Evolutionary conservation across 1,284 basidiomycete genomes (phyloP).

Genomic region (Malassezia sp.): DNA sequence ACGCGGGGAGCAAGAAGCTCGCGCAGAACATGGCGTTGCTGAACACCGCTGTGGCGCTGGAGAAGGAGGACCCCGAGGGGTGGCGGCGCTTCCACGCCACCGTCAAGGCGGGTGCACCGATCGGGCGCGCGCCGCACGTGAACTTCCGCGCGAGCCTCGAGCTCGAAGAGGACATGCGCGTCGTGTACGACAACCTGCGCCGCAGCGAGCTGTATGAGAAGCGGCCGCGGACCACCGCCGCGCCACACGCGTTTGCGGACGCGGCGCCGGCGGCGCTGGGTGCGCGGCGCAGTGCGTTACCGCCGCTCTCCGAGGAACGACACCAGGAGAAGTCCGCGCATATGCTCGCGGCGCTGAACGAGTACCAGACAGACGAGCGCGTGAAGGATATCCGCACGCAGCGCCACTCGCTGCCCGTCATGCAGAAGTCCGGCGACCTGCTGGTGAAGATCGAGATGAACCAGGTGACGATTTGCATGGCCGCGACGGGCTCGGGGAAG

Average conservation of each 20-base stretch:
- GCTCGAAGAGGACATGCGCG: constrained; percentile 64
- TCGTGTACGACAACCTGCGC: constrained; percentile 58
- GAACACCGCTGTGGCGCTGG: constrained; percentile 75
- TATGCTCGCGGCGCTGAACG: constrained; percentile 54
- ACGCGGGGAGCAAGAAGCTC: constrained; percentile 61
- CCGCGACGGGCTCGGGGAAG: constrained; percentile 88
- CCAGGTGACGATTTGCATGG: constrained; percentile 85
- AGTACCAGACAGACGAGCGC: constrained; percentile 58
- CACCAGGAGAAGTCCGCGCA: constrained; percentile 55
- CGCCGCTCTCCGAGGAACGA: constrained; percentile 31
- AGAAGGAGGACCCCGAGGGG: constrained; percentile 65
- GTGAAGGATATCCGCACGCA: constrained; percentile 60
- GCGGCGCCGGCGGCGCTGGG: constrained; percentile 29
- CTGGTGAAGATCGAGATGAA: constrained; percentile 60
- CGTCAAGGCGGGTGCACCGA: constrained; percentile 35
- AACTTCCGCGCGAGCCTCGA: constrained; percentile 59
- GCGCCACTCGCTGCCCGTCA: constrained; percentile 62
- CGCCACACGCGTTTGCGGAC: constrained; percentile 19
- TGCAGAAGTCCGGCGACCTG: constrained; percentile 34
- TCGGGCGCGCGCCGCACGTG: constrained; percentile 61
- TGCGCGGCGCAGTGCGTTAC: constrained; percentile 27
- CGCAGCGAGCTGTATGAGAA: constrained; percentile 44
- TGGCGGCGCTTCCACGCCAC: constrained; percentile 60
- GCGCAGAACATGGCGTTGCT: constrained; percentile 68
- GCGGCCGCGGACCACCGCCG: constrained; percentile 28